These are phyloP conservation scores for Bjerkandera adusta DNA, from an alignment of 1,284 basidiomycete species.

Conservation along the genomic window DNA sequence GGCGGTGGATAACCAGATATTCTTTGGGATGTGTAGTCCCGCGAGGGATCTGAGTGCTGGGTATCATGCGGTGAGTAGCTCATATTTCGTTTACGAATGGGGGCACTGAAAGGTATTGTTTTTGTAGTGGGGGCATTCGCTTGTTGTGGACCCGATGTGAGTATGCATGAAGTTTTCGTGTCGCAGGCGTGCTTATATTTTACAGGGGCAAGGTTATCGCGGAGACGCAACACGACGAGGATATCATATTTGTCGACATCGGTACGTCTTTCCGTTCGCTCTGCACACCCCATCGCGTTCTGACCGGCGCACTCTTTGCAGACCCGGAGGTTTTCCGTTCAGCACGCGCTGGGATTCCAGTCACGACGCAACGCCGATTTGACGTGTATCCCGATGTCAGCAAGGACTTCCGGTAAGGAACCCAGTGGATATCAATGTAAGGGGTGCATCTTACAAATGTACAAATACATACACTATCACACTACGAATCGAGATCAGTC, in stretches of 20 bases:
- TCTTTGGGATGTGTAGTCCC: conserved; percentile 93
- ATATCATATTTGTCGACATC: conserved; percentile 79
- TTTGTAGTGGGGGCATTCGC: conserved; percentile 85
- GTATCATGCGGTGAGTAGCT: conserved; percentile 78
- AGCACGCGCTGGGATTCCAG: conserved; percentile 81
- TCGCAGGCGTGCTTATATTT: not conserved
- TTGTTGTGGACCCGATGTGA: conserved; percentile 87
- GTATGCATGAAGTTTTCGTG: conserved; percentile 25
- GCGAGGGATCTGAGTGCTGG: conserved; percentile 80
- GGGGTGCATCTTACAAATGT: too few species aligned
- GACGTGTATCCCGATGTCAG: conserved; percentile 87
- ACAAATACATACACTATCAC: too few species aligned
- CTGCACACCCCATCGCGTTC: not conserved
- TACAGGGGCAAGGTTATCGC: conserved; percentile 77
- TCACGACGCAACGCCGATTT: conserved; percentile 86
- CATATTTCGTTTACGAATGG: not conserved
- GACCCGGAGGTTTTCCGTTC: conserved; percentile 71
- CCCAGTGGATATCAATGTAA: too few species aligned
- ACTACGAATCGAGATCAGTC: too few species aligned
- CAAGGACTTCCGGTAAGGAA: conserved; percentile 22
- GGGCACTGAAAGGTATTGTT: too few species aligned
- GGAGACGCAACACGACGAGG: conserved; percentile 80
- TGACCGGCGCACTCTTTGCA: conserved; percentile 30
- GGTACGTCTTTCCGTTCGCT: conserved; percentile 51
- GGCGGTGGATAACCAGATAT: conserved; percentile 96